These are phyloP conservation scores for Pseudonectria buxi DNA, from an alignment of 2,329 filamentous ascomycete genomes.

Conservation along the genomic window DNA sequence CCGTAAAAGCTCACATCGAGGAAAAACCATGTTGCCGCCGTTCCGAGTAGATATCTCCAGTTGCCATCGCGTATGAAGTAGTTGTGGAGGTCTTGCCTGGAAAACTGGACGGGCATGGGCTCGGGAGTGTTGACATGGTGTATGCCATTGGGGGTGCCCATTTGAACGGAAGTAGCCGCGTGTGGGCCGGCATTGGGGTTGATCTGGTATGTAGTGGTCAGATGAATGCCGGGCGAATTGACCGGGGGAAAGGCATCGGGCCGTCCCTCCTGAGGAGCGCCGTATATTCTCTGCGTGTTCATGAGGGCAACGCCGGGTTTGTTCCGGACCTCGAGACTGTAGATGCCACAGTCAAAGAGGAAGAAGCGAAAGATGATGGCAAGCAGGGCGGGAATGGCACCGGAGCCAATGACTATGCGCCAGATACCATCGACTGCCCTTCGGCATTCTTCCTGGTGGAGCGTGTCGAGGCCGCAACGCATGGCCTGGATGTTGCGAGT, in stretches of 20 bases:
- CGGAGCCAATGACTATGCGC: constrained; percentile 60
- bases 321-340: constrained; percentile 58
- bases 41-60: constrained; percentile 32
- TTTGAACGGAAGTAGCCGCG: constrained; percentile 8
- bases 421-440: constrained; percentile 53
- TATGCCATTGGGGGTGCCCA: constrained; percentile 17
- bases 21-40: constrained; percentile 44
- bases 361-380: constrained; percentile 62
- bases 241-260: constrained; percentile 15
- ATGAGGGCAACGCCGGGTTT: constrained; percentile 52
- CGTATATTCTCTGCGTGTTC: constrained; percentile 54
- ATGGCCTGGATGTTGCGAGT: constrained; percentile 35
- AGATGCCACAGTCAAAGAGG: constrained; percentile 59
- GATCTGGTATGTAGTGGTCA: constrained; percentile 19
- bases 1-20: constrained; percentile 51
- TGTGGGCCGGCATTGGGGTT: constrained; percentile 6
- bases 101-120: constrained; percentile 42
- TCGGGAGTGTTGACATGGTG: constrained; percentile 27
- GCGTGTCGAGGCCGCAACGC: constrained; percentile 41
- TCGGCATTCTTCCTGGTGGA: constrained; percentile 39
- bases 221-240: constrained; percentile 10
- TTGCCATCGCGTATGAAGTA: constrained; percentile 40
- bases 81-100: constrained; percentile 39
- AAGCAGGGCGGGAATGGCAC: constrained; percentile 55
- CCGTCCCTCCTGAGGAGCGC: constrained; percentile 25